A percentile compares a stretch with the other conserved stretches of the same genome.
phyloP scores from a whole-genome alignment of 1,139 yeast genomes.

The Lodderomyces parapsilosis region DNA sequence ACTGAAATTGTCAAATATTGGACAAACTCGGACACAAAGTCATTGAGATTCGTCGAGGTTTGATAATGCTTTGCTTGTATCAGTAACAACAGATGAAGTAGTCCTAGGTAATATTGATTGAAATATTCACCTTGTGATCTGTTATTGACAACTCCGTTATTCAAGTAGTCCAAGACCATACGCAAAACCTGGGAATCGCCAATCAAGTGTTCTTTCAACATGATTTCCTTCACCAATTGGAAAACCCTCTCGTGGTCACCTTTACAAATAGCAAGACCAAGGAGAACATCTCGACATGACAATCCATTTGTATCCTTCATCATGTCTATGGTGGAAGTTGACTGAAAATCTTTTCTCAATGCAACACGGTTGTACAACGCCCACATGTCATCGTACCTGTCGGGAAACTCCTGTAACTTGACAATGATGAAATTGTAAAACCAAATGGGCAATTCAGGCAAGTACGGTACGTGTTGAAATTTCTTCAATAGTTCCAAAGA shows the following conservation, averaged over 20 bases:
- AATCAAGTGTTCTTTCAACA: slow-evolving; percentile 33
- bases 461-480: slow-evolving; percentile 31
- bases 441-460: slow-evolving; percentile 38
- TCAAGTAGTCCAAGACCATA: slow-evolving; percentile 33
- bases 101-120: slow-evolving; percentile 31
- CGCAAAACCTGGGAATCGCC: slow-evolving; percentile 29
- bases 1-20: slow-evolving; percentile 19
- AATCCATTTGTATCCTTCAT: slow-evolving; percentile 14
- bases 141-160: slow-evolving; percentile 27
- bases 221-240: slow-evolving; percentile 38
- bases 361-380: slow-evolving; percentile 34
- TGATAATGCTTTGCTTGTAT: slow-evolving; percentile 31
- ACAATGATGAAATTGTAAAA: slow-evolving; percentile 34
- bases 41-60: slow-evolving; percentile 23
- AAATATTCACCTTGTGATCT: slow-evolving; percentile 17
- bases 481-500: slow-evolving; percentile 28
- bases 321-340: slow-evolving; percentile 9
- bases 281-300: slow-evolving; percentile 30
- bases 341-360: slow-evolving; percentile 38
- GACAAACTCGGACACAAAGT: slow-evolving; percentile 33
- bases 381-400: slow-evolving; percentile 25
- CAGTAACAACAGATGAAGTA: slow-evolving; percentile 36
- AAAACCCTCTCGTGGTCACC: slow-evolving; percentile 39
- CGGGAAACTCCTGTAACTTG: slow-evolving; percentile 19
- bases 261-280: slow-evolving; percentile 32